Base-by-base conservation (phyloP, 495 filamentous ascomycete species). In the Penicillium malachiteum region DNA sequence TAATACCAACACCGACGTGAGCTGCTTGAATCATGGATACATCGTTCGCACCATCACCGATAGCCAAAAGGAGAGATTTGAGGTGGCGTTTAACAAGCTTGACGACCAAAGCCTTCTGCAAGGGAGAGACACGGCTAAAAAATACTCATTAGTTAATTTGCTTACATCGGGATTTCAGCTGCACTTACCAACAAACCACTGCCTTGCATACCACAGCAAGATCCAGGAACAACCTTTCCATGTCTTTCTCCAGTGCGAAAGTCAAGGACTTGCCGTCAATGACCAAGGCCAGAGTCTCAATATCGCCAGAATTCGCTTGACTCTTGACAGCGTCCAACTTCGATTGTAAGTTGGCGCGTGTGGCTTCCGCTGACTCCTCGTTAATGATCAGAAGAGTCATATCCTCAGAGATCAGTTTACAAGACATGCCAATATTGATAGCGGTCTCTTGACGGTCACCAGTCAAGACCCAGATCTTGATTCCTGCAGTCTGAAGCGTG, bases 371-470 rank as follows among this genome's bases (percentile, higher is more conserved):
- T 31, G 66, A 81, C 49, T 96, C 92, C 66, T 99, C 93, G 62
- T 99, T 99, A 64, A 99, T 80, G 66, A 99, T 96, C 49, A 99
- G 77, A 11, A 99, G 79, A 53, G 92, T 96, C 95, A 99, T 99
- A 58, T 99, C 95, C 70, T 99, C 95, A 45, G 91, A 96, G 43
- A 99, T 91, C 21, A 99, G 81, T 76, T 97, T 97, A 73, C 95
- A 99, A 64, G 91, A 96, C 95, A 99, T 99, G 54, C 95, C 95
- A 63, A 99, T 99, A 66, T 99, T 99, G 77, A 99, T 99, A 47
- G 95, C 95, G 45, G 95, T 99, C 69, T 99, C 95, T 69, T 99
- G 95, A 64, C 95, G 82, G 77, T 99, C 95, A 64, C 95, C 95
- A 38, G 95, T 99, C 69, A 99, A 73, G 17, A 99, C 95, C 94